Percentiles rank a stretch among this genome's conserved stretches.
Evolutionary conservation across 352 stramenopile species (phyloP).

Genomic region (Phytopythium ostracodes): DNA sequence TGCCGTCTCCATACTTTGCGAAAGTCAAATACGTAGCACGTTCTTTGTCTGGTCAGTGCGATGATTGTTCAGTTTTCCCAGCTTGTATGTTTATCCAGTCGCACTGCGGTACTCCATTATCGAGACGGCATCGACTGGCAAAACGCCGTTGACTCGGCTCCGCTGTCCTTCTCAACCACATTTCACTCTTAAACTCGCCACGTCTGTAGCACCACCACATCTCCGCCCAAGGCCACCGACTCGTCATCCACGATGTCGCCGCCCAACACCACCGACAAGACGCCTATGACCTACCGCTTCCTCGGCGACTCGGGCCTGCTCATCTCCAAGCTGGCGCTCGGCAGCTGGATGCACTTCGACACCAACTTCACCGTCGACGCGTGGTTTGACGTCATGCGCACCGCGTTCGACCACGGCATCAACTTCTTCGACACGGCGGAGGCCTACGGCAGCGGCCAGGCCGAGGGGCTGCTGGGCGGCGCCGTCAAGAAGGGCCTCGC

Average conservation of each 20-base stretch:
- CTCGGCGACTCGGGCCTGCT: constrained; percentile 16
- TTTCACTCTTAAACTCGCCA: not conserved
- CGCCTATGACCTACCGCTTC: constrained; percentile 11
- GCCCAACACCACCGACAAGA: not conserved
- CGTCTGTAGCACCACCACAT: not conserved
- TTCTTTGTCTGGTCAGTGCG: not conserved
- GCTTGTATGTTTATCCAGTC: no score
- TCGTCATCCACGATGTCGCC: not conserved
- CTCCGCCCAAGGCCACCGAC: not conserved
- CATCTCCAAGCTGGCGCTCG: constrained; percentile 17
- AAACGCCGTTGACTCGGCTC: no score
- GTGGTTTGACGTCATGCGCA: constrained; percentile 29
- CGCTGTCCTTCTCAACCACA: not conserved
- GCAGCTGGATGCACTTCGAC: constrained; percentile 32
- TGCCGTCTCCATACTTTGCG: not conserved
- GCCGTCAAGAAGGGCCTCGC: constrained; percentile 29
- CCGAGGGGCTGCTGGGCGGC: constrained; percentile 34
- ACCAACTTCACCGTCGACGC: constrained; percentile 19
- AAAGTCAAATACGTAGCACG: not conserved
- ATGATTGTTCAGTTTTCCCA: no score
- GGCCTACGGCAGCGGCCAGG: constrained; percentile 29
- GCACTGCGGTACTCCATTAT: no score
- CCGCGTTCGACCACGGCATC: constrained; percentile 37
- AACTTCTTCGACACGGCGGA: constrained; percentile 60
- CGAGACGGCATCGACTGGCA: no score